These are phyloP conservation scores for Triglochin maritima DNA, from an alignment of 106 monocot species.

Conservation along the genomic window DNA sequence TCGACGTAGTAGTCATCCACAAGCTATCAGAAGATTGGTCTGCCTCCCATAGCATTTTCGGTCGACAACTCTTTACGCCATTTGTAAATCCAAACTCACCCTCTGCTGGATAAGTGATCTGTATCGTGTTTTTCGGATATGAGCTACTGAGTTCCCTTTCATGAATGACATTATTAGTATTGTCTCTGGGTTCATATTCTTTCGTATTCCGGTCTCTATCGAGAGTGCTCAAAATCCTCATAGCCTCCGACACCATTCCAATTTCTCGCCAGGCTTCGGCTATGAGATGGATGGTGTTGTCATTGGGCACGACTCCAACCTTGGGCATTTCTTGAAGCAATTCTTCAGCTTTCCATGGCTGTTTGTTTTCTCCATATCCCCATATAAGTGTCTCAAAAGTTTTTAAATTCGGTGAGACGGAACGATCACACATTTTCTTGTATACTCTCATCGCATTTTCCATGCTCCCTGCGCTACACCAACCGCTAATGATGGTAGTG, in stretches of 20 bases:
- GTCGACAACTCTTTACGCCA: neutral
- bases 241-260: conserved; percentile 51
- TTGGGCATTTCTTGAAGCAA: conserved; percentile 59
- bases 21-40: conserved; percentile 1
- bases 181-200: neutral
- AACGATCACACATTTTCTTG: conserved; percentile 39
- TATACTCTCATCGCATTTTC: conserved; percentile 70
- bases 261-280: conserved; percentile 74
- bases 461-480: conserved; percentile 78
- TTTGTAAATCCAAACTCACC: neutral
- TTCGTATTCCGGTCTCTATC: conserved; percentile 9
- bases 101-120: neutral
- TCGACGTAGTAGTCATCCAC: conserved; percentile 7
- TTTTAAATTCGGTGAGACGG: conserved; percentile 59
- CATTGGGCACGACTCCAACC: conserved; percentile 38
- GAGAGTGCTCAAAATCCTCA: conserved; percentile 24
- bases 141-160: conserved; percentile 8
- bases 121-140: conserved; percentile 10
- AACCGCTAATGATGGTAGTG: conserved; percentile 86
- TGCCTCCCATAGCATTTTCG: neutral
- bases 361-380: conserved; percentile 86
- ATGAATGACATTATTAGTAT: neutral
- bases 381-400: conserved; percentile 89
- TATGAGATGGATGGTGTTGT: conserved; percentile 38
- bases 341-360: conserved; percentile 87